A percentile compares a stretch with the other conserved stretches of the same genome.
phyloP scores from a whole-genome alignment of 1,284 basidiomycete genomes.

The Phlebopus sp. region DNA sequence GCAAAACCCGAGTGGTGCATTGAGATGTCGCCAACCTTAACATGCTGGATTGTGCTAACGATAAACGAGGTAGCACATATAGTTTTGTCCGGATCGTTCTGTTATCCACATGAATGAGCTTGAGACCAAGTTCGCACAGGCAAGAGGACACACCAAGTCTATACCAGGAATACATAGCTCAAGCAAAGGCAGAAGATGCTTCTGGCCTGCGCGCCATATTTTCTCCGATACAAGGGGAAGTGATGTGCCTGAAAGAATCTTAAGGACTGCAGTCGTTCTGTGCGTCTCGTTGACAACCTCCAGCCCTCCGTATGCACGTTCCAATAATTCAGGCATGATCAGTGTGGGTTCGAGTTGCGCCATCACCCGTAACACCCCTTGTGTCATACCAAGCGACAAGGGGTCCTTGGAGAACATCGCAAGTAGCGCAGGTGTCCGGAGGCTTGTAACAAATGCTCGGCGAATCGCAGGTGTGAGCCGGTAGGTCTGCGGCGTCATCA shows the following conservation, averaged over 20 bases:
- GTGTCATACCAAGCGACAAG: constrained; percentile 63
- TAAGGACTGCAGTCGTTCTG: constrained; percentile 87
- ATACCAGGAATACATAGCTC: constrained; percentile 92
- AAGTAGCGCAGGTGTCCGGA: constrained; percentile 87
- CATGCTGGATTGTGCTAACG: constrained; percentile 71
- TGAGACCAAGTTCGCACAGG: constrained; percentile 1
- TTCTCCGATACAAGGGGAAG: constrained; percentile 77
- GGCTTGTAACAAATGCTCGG: constrained; percentile 76
- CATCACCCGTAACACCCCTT: constrained; percentile 70
- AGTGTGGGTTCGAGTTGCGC: constrained; percentile 83
- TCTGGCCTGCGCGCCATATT: constrained; percentile 84
- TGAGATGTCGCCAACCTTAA: constrained; percentile 81
- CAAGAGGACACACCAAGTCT: constrained; percentile 58
- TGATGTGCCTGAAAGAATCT: constrained; percentile 81
- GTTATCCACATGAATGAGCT: constrained; percentile 3
- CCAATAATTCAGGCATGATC: constrained; percentile 90
- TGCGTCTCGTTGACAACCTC: constrained; percentile 96
- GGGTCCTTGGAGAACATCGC: constrained; percentile 95
- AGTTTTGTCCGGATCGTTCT: constrained; percentile 95
- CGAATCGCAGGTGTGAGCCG: constrained; percentile 84
- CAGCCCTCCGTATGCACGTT: constrained; percentile 87
- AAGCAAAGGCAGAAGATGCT: constrained; percentile 84
- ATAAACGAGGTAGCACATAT: constrained; percentile 81
- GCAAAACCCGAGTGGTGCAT: constrained; percentile 53
- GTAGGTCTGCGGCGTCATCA: constrained; percentile 45